Base-by-base conservation (phyloP, 2,329 filamentous ascomycete species). In the Claviceps digitariae region DNA sequence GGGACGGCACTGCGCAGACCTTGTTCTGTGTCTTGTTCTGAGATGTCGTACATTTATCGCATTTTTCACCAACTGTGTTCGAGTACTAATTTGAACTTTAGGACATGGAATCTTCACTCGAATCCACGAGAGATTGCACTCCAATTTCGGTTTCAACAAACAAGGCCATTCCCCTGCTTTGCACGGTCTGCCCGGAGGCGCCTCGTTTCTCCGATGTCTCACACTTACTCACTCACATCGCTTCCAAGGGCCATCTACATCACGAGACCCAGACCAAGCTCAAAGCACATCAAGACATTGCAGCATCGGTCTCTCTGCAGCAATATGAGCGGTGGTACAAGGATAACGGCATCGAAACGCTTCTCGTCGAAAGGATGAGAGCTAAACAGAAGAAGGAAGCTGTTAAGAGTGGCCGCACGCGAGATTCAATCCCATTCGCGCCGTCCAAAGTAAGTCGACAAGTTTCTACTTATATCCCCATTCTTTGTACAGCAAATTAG, bases 231-330 rank as follows among this genome's bases (percentile, higher is more conserved):
- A 97, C 91, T 13, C 91, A 97, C 65, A 81, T 96, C 57, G 82
- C 86, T 55, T 96, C 90, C 58, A 96, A 96, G 66, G 86, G 86
- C n/a, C 91, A 97, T 66, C 74, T 96, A 36, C 83, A 89, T 55
- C 80, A 88, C 64, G 83, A 87, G 62, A 94, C 90, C 72, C 89
- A 88, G 63, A 77, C 89, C 51, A 84, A 88, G 61, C 80, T 95
- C 59, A 81, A 79, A 54, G 80, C 84, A 53, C 77, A 81, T 52
- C 75, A 79, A 47, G 86, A 94, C 56, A 67, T 75, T n/a, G 71
- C 71, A n/a, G 82, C 85, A n/a, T 74, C 77, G 25, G 66, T 76
- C 12, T 67, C 78, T 34, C 73, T 95, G 46, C 75, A 81, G 38
- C 71, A 76, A 46, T 96, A 89, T 63, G 82, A 94, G 53, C 70